These are phyloP conservation scores for Seiridium unicorne DNA, from an alignment of 2,329 filamentous ascomycete genomes.

Conservation along the genomic window DNA sequence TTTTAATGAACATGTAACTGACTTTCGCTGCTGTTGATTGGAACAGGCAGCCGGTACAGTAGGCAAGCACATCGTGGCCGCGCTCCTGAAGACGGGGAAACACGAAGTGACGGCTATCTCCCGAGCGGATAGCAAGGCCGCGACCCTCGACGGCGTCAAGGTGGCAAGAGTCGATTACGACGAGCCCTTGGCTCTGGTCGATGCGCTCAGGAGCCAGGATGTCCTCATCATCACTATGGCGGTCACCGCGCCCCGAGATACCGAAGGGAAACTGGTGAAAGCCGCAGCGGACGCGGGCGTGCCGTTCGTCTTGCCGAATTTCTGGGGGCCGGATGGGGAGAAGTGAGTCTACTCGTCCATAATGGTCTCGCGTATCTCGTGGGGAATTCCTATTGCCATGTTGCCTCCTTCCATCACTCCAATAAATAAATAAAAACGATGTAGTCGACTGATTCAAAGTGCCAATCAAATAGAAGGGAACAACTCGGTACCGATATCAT, in stretches of 20 bases:
- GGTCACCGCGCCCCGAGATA: slow-evolving; percentile 38
- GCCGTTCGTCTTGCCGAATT: slow-evolving; percentile 52
- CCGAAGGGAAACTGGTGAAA: slow-evolving; percentile 47
- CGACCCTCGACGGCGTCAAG: slow-evolving; percentile 42
- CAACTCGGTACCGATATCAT: slow-evolving; percentile 30
- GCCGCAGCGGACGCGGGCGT: slow-evolving; percentile 56
- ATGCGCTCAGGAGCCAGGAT: slow-evolving; percentile 53
- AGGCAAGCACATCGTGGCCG: slow-evolving; percentile 34
- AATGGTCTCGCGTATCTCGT: neutral
- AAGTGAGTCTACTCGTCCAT: neutral
- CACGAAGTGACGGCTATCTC: slow-evolving; percentile 52
- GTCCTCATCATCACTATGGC: slow-evolving; percentile 55
- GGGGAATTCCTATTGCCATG: neutral
- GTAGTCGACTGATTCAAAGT: slow-evolving; percentile 28
- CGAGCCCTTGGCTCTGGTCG: slow-evolving; percentile 39
- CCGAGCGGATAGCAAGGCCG: slow-evolving; percentile 37
- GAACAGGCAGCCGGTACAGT: slow-evolving; percentile 41
- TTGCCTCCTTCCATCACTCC: too few relatives aligned
- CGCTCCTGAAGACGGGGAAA: slow-evolving; percentile 44
- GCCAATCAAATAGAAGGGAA: slow-evolving; percentile 35
- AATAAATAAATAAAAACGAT: neutral
- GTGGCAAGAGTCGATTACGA: slow-evolving; percentile 43
- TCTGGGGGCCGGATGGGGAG: neutral
- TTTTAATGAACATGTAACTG: neutral
- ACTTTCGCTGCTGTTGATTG: neutral